phyloP scores from a whole-genome alignment of 306 rosid genomes.

The Lotus japonicus region DNA sequence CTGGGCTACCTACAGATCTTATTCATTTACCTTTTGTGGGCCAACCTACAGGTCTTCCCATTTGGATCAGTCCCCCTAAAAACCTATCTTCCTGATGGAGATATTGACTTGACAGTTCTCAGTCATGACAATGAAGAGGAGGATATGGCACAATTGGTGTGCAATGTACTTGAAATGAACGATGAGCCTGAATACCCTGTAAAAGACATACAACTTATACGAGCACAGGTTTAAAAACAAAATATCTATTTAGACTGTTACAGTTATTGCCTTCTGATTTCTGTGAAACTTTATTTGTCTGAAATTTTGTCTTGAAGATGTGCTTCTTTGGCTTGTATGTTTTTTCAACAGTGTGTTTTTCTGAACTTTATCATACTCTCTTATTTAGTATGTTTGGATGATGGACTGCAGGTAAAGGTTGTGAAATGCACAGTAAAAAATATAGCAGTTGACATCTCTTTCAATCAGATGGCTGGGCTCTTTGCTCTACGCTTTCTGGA shows the following conservation, averaged over 20 bases:
- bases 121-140: conserved; percentile 37
- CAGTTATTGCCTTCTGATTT: neutral
- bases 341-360: neutral
- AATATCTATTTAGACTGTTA: neutral
- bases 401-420: conserved; percentile 52
- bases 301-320: no score
- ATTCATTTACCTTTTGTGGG: conserved; percentile 4
- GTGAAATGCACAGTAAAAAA: conserved; percentile 54
- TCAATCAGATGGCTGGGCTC: conserved; percentile 66
- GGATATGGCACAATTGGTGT: conserved; percentile 36
- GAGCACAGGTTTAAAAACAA: conserved; percentile 47
- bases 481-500: conserved; percentile 54
- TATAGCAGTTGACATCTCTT: conserved; percentile 59
- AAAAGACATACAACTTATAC: conserved; percentile 39
- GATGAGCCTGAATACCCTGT: conserved; percentile 27
- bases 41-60: conserved; percentile 47
- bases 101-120: conserved; percentile 59
- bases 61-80: conserved; percentile 72
- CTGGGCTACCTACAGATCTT: conserved; percentile 41
- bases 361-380: neutral
- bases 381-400: conserved; percentile 14
- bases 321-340: neutral
- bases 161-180: conserved; percentile 28
- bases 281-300: neutral
- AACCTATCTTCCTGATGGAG: conserved; percentile 82